Evolutionary conservation across 257 asterid genomes (phyloP).

Genomic region (Jacaranda copaia): DNA sequence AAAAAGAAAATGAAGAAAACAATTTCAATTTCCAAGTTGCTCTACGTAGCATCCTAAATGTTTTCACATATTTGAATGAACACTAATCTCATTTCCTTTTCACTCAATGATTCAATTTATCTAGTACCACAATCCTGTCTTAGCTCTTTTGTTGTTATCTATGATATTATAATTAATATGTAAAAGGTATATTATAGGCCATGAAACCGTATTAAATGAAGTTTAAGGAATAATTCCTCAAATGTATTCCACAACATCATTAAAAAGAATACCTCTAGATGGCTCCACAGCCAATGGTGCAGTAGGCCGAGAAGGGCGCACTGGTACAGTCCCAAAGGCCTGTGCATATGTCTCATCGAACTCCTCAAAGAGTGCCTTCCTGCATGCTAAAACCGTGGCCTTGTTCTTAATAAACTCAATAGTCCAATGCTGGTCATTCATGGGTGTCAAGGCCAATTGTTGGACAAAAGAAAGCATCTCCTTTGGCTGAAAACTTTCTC

Average conservation of each 20-base stretch:
- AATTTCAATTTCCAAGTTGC: background rate
- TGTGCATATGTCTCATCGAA: constrained; percentile 93
- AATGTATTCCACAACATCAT: constrained; percentile 5
- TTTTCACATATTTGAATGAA: background rate
- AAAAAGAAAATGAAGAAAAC: background rate
- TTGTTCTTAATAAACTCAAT: constrained; percentile 66
- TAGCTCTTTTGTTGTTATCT: background rate
- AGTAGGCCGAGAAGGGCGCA: constrained; percentile 62
- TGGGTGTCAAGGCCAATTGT: constrained; percentile 67
- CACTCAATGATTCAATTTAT: background rate
- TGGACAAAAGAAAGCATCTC: constrained; percentile 62
- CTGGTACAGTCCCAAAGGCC: constrained; percentile 79
- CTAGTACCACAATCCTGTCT: background rate
- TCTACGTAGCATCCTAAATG: background rate
- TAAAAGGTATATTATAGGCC: background rate
- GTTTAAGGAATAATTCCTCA: background rate
- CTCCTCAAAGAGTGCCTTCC: constrained; percentile 83
- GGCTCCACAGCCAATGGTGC: constrained; percentile 61
- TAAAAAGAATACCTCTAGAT: constrained; percentile 64
- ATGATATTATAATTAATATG: background rate
- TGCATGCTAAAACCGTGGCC: constrained; percentile 68
- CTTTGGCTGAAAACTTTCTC: constrained; percentile 65
- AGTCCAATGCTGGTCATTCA: constrained; percentile 40
- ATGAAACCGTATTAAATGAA: background rate
- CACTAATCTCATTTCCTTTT: background rate